Percentiles rank a stretch among this genome's conserved stretches.
These are phyloP conservation scores for Parastagonospora nodorum DNA, from an alignment of 2,329 filamentous ascomycete species.

Conservation along the genomic window DNA sequence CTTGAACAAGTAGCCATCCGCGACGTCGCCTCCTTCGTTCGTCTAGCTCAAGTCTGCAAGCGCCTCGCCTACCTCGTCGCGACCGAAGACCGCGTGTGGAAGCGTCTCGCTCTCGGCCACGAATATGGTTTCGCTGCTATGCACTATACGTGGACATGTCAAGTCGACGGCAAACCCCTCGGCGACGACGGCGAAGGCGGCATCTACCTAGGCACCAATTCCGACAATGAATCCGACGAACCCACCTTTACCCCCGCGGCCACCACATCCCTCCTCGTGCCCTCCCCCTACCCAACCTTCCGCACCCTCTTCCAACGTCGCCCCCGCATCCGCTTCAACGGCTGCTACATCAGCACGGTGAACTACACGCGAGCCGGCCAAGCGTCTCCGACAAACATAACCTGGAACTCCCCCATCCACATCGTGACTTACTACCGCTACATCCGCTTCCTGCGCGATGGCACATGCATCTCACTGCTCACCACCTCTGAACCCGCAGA, in stretches of 20 bases:
- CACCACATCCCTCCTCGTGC: constrained; percentile 42
- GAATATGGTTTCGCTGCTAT: constrained; percentile 82
- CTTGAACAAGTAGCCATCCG: constrained; percentile 71
- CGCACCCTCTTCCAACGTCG: constrained; percentile 77
- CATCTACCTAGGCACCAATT: constrained; percentile 32
- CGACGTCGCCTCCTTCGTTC: constrained; percentile 78
- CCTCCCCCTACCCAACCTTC: constrained; percentile 48
- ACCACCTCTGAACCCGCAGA: constrained; percentile 82
- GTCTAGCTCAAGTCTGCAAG: constrained; percentile 82
- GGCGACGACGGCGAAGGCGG: constrained; percentile 42
- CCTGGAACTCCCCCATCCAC: constrained; percentile 82
- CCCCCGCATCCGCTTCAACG: constrained; percentile 90
- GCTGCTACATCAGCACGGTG: constrained; percentile 94
- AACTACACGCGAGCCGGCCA: constrained; percentile 90
- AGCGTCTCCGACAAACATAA: constrained; percentile 69
- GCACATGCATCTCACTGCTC: constrained; percentile 78
- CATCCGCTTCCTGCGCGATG: constrained; percentile 91
- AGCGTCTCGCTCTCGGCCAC: constrained; percentile 68
- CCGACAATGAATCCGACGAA: constrained; percentile 14
- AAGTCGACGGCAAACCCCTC: constrained; percentile 57
- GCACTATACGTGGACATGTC: constrained; percentile 77
- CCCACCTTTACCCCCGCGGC: constrained; percentile 4
- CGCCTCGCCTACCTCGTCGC: constrained; percentile 82
- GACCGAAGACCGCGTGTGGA: constrained; percentile 88
- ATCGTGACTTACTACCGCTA: constrained; percentile 99